Conservation (phyloP, 148 eudicot species). For the Tetragonia tetragonoides region DNA sequence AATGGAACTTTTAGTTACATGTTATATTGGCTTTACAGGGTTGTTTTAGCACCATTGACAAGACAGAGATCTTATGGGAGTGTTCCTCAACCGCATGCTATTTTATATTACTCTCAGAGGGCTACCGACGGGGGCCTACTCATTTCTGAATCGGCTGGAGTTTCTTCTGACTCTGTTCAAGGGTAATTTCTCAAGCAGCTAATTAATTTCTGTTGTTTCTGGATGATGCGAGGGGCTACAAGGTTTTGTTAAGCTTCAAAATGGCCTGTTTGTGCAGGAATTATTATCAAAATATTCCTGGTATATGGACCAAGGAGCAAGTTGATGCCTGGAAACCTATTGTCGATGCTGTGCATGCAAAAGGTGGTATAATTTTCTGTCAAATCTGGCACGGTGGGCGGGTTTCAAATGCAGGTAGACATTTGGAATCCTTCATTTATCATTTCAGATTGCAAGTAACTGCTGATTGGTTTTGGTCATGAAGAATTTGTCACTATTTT, state of each 20-base stretch:
- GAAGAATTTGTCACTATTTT: too few species aligned
- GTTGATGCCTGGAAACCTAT: constrained; percentile 60
- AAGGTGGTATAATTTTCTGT: constrained; percentile 50
- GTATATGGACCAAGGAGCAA: constrained; percentile 57
- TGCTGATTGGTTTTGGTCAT: too few species aligned
- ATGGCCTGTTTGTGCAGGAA: constrained; percentile 14
- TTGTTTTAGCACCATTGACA: constrained; percentile 41
- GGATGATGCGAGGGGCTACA: background rate
- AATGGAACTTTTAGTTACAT: too few species aligned
- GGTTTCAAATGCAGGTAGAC: constrained; percentile 29
- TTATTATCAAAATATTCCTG: constrained; percentile 33
- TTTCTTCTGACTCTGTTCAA: constrained; percentile 41
- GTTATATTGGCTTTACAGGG: constrained; percentile 17
- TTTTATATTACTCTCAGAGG: constrained; percentile 46
- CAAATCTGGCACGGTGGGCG: constrained; percentile 55
- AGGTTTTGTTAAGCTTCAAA: background rate
- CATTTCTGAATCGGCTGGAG: constrained; percentile 46
- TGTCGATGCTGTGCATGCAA: constrained; percentile 51
- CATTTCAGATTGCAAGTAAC: too few species aligned
- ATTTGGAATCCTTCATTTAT: too few species aligned
- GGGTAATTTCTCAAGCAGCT: constrained; percentile 23
- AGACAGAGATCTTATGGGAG: constrained; percentile 46
- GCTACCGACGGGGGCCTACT: constrained; percentile 50
- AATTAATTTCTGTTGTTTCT: too few species aligned
- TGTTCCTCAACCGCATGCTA: constrained; percentile 51